Percentiles rank a stretch among this genome's conserved stretches.
These are phyloP conservation scores for Candida nemodendra DNA, from an alignment of 805 yeast genomes.

Conservation along the genomic window DNA sequence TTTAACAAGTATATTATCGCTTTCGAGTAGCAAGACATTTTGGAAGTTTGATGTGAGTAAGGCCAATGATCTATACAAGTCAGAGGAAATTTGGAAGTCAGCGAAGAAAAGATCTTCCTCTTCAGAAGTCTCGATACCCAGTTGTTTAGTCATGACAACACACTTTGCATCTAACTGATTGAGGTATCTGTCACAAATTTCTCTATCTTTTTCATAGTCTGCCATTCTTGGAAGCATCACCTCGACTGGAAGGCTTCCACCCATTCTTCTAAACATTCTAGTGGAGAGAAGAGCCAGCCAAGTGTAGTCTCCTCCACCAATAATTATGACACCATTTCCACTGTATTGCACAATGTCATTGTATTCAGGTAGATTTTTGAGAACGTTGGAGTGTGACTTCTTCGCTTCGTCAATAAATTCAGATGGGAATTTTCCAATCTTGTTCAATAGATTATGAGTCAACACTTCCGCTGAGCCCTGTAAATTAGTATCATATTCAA, in stretches of 20 bases:
- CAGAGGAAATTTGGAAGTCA: slow-evolving; percentile 36
- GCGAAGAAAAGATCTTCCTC: slow-evolving; percentile 42
- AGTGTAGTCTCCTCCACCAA: slow-evolving; percentile 65
- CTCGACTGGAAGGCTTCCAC: slow-evolving; percentile 46
- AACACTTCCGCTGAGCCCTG: slow-evolving; percentile 5
- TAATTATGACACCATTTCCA: slow-evolving; percentile 63
- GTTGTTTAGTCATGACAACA: slow-evolving; percentile 48
- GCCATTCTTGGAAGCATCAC: slow-evolving; percentile 40
- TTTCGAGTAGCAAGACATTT: slow-evolving; percentile 44
- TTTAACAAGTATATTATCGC: slow-evolving; percentile 43
- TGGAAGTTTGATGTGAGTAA: slow-evolving; percentile 45
- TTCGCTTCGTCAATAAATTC: slow-evolving; percentile 31
- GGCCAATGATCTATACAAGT: slow-evolving; percentile 38
- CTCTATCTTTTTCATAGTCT: slow-evolving; percentile 42
- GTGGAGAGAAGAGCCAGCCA: slow-evolving; percentile 59
- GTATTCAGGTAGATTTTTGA: slow-evolving; percentile 39
- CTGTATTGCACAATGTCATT: slow-evolving; percentile 30
- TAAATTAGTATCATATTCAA: slow-evolving; percentile 14
- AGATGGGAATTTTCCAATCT: slow-evolving; percentile 16
- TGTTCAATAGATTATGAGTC: slow-evolving; percentile 9
- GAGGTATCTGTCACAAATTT: slow-evolving; percentile 44
- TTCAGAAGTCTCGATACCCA: slow-evolving; percentile 35
- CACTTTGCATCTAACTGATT: slow-evolving; percentile 58
- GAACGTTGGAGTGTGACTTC: slow-evolving; percentile 30
- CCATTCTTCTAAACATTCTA: slow-evolving; percentile 45